Evolutionary conservation across 257 asterid genomes (phyloP).

Genomic region (Przewalskia tangutica): DNA sequence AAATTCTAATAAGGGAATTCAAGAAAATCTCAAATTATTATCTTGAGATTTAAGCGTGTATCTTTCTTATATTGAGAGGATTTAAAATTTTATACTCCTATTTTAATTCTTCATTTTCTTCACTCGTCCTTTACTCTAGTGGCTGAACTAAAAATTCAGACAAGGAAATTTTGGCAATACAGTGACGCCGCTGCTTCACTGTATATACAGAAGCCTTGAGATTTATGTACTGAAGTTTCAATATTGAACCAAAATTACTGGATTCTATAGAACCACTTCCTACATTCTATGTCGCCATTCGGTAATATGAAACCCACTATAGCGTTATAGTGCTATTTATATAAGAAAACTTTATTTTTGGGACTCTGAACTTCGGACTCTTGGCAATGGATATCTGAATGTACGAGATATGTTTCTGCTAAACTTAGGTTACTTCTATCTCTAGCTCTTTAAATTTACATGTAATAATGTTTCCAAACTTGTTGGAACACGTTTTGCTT

Average conservation of each 20-base stretch:
- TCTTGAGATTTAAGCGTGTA: not conserved
- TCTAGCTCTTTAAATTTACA: not conserved
- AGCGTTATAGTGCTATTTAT: not conserved
- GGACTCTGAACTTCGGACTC: not conserved
- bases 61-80: not conserved
- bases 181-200: not conserved
- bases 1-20: not conserved
- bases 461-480: not conserved
- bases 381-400: not conserved
- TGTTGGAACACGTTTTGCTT: not conserved
- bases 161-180: no score
- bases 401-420: not conserved
- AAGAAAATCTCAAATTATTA: not conserved
- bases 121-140: no score
- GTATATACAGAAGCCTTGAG: not conserved
- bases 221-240: not conserved
- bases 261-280: not conserved
- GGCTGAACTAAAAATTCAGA: no score
- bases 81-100: not conserved
- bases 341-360: not conserved
- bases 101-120: no score
- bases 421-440: no score
- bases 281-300: no score
- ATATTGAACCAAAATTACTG: no score
- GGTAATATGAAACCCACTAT: no score